Conservation (phyloP, 352 stramenopile species). For the Globisporangium viniferum region DNA sequence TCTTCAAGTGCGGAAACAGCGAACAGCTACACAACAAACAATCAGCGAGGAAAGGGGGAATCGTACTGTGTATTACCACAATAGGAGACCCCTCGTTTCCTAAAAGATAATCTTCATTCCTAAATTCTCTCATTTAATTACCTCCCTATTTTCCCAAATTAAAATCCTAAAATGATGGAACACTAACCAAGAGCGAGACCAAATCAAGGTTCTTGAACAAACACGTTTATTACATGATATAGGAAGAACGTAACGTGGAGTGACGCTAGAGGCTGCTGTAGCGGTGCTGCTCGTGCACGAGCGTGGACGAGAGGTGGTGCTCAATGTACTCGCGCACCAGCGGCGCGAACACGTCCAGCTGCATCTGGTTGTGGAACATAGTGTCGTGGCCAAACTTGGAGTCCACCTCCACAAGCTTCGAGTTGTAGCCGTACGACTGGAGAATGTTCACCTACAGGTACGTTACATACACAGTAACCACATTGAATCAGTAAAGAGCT, state of each 20-base stretch:
- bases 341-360: slow-evolving; percentile 70
- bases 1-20: slow-evolving; percentile 4
- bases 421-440: slow-evolving; percentile 68
- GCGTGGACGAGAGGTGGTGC: slow-evolving; percentile 42
- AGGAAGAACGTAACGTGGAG: not conserved
- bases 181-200: too few species aligned
- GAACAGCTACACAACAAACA: slow-evolving; percentile 4
- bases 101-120: too few species aligned
- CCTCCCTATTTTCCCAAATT: too few species aligned
- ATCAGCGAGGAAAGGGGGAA: slow-evolving; percentile 5
- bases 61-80: not conserved
- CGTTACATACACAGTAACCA: not conserved
- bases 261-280: slow-evolving; percentile 66
- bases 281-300: slow-evolving; percentile 70
- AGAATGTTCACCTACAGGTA: slow-evolving; percentile 44
- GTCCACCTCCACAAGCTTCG: slow-evolving; percentile 68
- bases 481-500: not conserved
- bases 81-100: not conserved
- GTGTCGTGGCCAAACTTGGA: slow-evolving; percentile 87
- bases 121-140: too few species aligned
- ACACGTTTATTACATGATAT: not conserved
- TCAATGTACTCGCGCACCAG: slow-evolving; percentile 72
- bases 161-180: too few species aligned
- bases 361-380: slow-evolving; percentile 85
- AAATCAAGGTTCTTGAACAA: too few species aligned